Conservation (phyloP, 306 rosid species). For the Luffa aegyptiaca region DNA sequence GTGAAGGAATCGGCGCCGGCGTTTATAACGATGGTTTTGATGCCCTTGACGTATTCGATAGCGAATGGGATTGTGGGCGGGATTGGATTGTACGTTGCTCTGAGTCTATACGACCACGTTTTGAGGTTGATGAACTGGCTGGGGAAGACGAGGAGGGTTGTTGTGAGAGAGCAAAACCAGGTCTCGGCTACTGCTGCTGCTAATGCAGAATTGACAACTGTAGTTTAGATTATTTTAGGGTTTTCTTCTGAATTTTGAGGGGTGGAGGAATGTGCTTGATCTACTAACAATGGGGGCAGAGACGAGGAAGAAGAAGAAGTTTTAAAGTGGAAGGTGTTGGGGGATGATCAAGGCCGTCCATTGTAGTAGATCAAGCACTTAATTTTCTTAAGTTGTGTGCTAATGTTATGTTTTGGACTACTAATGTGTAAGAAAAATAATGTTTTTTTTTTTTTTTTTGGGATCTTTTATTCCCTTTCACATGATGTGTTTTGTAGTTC, state of each 20-base stretch:
- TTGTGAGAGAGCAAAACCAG: slow-evolving; percentile 64
- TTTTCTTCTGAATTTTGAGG: neutral
- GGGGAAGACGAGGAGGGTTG: slow-evolving; percentile 42
- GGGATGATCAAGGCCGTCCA: neutral
- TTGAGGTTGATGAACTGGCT: slow-evolving; percentile 35
- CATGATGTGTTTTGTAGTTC: too few species aligned
- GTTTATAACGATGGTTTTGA: slow-evolving; percentile 61
- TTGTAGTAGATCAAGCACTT: slow-evolving; percentile 2
- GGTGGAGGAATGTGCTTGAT: slow-evolving; percentile 12
- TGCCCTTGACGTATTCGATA: slow-evolving; percentile 90
- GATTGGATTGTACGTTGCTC: slow-evolving; percentile 62
- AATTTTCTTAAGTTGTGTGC: neutral
- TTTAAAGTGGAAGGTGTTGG: neutral
- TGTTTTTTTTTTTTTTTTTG: neutral
- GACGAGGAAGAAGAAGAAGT: neutral
- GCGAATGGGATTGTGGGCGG: slow-evolving; percentile 83
- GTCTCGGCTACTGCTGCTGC: slow-evolving; percentile 55
- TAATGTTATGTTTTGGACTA: neutral
- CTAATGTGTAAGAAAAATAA: neutral
- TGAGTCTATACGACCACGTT: slow-evolving; percentile 44
- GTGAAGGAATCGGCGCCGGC: slow-evolving; percentile 69
- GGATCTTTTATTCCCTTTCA: neutral
- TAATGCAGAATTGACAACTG: slow-evolving; percentile 17
- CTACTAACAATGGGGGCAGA: slow-evolving; percentile 19
- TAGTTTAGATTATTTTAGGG: slow-evolving; percentile 35